Evolutionary conservation across 1,139 yeast species (phyloP).

Genomic region (Saccharomyces hybrid): DNA sequence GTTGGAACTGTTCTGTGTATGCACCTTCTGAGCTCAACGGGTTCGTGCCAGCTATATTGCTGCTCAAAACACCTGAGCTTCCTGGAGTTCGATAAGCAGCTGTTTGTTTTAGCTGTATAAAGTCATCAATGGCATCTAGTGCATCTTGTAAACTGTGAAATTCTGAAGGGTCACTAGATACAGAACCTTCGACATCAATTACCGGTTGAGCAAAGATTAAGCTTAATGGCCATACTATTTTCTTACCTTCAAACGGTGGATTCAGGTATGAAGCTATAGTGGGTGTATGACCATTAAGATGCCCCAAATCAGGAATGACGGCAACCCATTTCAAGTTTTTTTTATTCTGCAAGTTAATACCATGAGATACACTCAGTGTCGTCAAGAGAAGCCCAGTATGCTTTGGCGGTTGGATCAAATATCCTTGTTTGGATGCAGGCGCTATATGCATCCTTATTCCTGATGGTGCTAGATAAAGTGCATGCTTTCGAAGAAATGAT

Average conservation of each 20-base stretch:
- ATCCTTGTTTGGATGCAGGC: slow-evolving; percentile 21
- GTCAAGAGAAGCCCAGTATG: slow-evolving; percentile 43
- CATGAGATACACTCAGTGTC: slow-evolving; percentile 47
- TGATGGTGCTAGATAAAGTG: slow-evolving; percentile 63
- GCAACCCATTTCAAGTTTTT: slow-evolving; percentile 48
- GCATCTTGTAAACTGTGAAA: slow-evolving; percentile 25
- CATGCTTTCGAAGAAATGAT: slow-evolving; percentile 33
- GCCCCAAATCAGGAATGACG: slow-evolving; percentile 57
- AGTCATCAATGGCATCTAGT: slow-evolving; percentile 33
- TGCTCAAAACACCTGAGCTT: slow-evolving; percentile 18
- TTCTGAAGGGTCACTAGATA: not conserved
- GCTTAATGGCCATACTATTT: slow-evolving; percentile 63
- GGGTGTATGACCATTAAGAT: slow-evolving; percentile 61
- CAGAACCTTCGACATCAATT: slow-evolving; percentile 5
- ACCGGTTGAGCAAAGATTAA: slow-evolving; percentile 49
- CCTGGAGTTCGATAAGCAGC: slow-evolving; percentile 33
- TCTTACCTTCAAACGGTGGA: slow-evolving; percentile 47
- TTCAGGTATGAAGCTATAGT: slow-evolving; percentile 49
- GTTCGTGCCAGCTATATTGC: slow-evolving; percentile 21
- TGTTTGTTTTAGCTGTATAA: slow-evolving; percentile 33
- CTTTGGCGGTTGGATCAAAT: slow-evolving; percentile 45
- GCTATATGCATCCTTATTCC: slow-evolving; percentile 59
- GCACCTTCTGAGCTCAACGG: slow-evolving; percentile 30
- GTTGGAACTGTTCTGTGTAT: slow-evolving; percentile 29
- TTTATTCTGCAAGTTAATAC: slow-evolving; percentile 35